Base-by-base conservation (phyloP, 306 rosid species). In the Gynostemma pentaphyllum region DNA sequence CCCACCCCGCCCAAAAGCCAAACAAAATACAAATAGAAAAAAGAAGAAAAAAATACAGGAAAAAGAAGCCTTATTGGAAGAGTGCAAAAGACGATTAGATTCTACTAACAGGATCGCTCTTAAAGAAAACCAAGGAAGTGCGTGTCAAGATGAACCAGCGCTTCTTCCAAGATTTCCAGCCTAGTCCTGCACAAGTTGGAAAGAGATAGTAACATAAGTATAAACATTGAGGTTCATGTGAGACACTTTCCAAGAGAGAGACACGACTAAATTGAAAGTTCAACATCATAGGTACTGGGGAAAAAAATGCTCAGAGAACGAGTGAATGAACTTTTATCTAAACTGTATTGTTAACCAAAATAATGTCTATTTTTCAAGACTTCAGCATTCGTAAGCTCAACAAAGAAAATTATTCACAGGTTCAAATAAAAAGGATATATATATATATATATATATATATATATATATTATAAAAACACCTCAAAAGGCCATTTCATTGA, bases 101-200 rank as follows among this genome's bases (percentile, higher is more conserved):
- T 70, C 70, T 76, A 86, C 99, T 86, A 66, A 94, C 99, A 66
- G 99, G 99, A 60, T 94, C 97, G 22, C 74, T 94, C 77, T 94
- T 94, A 82, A 94, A 94, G 79, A 94, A 94, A 62, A 94, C 97
- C 71, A 94, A 75, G 60, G 99, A 94, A 57, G 90, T 83, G 68
- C 99, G 85, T 0, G 99, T 94, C 40, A 94, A 89, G 61, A 94
- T 94, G 72, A 94, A 94, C 99, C 99, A 94, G 45, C 99, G 85
- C 83, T 89, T 94, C 88, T 94, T 94, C 99, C 99, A 94, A 60
- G 95, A 94, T 73, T 94, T 94, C 99, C 99, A 94, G 63, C 99
- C 99, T 45, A 94, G 83, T 75, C 99, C 99, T 94, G 78, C 80
- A 79, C 34, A 76, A 74, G 67, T 54, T 54, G 51, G 8, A 49